Percentiles rank a stretch among this genome's conserved stretches.
Evolutionary conservation across 176 grass and related monocot species (phyloP).

Genomic region (Rhynchospora tenuis): DNA sequence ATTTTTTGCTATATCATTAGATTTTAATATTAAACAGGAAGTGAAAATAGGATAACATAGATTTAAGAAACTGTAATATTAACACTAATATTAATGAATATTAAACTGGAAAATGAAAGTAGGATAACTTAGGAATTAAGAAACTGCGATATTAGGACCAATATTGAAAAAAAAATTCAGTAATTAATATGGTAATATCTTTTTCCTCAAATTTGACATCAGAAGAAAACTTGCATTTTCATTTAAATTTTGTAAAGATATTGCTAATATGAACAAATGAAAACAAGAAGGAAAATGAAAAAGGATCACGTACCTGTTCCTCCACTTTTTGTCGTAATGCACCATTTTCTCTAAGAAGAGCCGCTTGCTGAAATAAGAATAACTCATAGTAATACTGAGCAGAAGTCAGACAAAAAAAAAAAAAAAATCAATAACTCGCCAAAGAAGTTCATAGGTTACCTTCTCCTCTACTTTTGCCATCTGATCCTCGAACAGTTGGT

Average conservation of each 20-base stretch:
- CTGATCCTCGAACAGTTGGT: conserved; percentile 21
- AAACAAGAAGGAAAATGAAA: background rate
- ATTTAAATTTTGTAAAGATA: background rate
- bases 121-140: no score
- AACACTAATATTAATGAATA: background rate
- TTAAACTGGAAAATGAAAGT: background rate
- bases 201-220: background rate
- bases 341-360: conserved; percentile 23
- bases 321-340: conserved; percentile 24
- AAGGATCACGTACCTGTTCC: background rate
- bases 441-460: conserved; percentile 6
- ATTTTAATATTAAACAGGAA: background rate
- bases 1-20: background rate
- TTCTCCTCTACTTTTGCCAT: conserved; percentile 26
- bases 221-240: background rate
- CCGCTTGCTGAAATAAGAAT: conserved; percentile 15
- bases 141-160: background rate
- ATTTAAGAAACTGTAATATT: background rate
- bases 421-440: background rate
- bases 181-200: background rate
- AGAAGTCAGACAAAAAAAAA: no score
- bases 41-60: background rate
- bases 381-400: background rate
- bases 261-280: background rate
- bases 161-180: no score